Evolutionary conservation across 768 basidiomycete genomes (phyloP).

Genomic region (Filobasidium wieringae): DNA sequence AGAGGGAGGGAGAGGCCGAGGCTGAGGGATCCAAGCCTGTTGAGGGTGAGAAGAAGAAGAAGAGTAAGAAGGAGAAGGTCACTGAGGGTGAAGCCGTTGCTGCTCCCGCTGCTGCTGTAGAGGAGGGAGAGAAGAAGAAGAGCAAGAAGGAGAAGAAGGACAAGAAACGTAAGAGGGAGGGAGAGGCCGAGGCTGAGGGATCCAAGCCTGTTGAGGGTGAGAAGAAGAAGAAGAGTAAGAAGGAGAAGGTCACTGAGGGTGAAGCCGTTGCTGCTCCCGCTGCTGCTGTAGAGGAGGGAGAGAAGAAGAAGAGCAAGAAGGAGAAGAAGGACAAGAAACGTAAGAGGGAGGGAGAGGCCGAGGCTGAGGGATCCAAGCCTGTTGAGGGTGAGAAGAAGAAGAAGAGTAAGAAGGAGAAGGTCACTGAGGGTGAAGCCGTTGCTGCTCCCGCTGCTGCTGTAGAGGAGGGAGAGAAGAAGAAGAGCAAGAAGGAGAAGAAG

Average conservation of each 20-base stretch:
- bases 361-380: too few species aligned
- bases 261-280: conserved; percentile 3
- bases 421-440: conserved; percentile 5
- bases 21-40: too few species aligned
- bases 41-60: conserved; percentile 27
- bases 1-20: too few species aligned
- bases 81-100: conserved; percentile 7
- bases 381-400: too few species aligned
- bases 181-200: conserved; percentile 3
- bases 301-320: conserved; percentile 23
- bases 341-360: too few species aligned
- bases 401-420: conserved; percentile 2
- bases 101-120: neutral
- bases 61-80: neutral
- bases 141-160: conserved; percentile 1
- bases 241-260: conserved; percentile 16
- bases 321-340: conserved; percentile 38
- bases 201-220: neutral
- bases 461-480: neutral
- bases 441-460: neutral
- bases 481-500: conserved; percentile 1
- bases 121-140: neutral
- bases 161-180: conserved; percentile 13
- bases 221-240: conserved; percentile 26
- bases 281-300: neutral